Evolutionary conservation across 2,329 filamentous ascomycete genomes (phyloP).

Genomic region (Ophiocordyceps sinensis): DNA sequence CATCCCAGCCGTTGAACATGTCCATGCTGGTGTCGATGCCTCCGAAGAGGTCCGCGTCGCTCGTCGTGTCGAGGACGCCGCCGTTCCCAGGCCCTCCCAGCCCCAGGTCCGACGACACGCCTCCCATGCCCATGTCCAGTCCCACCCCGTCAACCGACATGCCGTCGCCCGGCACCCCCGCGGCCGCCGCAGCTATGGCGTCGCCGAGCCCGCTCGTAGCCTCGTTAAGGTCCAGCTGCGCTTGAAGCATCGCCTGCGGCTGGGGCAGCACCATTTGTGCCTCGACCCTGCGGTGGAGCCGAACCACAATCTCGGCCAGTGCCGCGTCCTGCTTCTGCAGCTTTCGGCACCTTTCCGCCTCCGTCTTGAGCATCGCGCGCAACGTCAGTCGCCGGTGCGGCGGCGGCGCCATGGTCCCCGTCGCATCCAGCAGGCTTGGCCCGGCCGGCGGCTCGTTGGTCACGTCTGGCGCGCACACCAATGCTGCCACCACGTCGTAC

Average conservation of each 20-base stretch:
- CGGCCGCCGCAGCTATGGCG: slow-evolving; percentile 25
- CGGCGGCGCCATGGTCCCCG: slow-evolving; percentile 19
- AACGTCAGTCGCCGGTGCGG: slow-evolving; percentile 39
- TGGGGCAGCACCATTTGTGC: slow-evolving; percentile 39
- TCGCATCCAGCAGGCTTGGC: slow-evolving; percentile 16
- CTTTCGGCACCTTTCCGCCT: slow-evolving; percentile 42
- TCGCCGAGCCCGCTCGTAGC: slow-evolving; percentile 23
- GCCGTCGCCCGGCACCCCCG: slow-evolving; percentile 22
- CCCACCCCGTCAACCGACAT: slow-evolving; percentile 26
- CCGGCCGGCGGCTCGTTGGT: slow-evolving; percentile 25
- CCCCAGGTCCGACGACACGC: slow-evolving; percentile 21
- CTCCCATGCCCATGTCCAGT: slow-evolving; percentile 30
- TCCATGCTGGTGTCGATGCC: slow-evolving; percentile 26
- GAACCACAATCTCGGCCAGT: slow-evolving; percentile 46
- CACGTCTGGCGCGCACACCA: slow-evolving; percentile 54
- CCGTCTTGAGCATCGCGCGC: slow-evolving; percentile 42
- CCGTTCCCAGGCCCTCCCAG: slow-evolving; percentile 19
- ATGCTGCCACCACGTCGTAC: slow-evolving; percentile 53
- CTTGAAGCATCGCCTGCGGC: slow-evolving; percentile 26
- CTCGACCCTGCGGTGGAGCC: slow-evolving; percentile 50
- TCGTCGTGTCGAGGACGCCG: slow-evolving; percentile 15
- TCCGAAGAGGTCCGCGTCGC: slow-evolving; percentile 25
- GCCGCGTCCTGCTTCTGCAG: slow-evolving; percentile 40
- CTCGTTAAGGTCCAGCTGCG: slow-evolving; percentile 22
- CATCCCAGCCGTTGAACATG: slow-evolving; percentile 26